These are phyloP conservation scores for Suillus paluster DNA, from an alignment of 768 basidiomycete genomes.

Conservation along the genomic window DNA sequence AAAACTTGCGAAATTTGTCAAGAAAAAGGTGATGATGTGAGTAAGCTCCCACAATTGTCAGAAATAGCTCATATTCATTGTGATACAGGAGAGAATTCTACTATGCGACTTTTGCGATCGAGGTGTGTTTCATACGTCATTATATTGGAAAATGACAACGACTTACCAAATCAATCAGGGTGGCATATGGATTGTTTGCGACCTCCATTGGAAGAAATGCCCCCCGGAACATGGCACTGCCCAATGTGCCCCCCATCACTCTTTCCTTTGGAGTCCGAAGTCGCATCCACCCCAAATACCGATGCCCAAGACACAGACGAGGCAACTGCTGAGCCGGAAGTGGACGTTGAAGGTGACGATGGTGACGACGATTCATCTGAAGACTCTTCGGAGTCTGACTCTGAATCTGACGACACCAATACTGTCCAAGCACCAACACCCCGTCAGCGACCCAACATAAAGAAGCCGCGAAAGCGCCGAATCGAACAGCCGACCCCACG, in stretches of 20 bases:
- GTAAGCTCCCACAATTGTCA: conserved; percentile 35
- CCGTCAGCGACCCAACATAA: conserved; percentile 24
- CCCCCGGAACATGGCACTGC: conserved; percentile 81
- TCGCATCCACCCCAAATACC: conserved; percentile 25
- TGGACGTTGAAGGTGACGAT: conserved; percentile 40
- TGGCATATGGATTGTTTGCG: conserved; percentile 85
- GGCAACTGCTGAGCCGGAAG: conserved; percentile 28
- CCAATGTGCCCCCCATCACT: conserved; percentile 56
- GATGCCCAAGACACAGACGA: conserved; percentile 18
- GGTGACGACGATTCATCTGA: conserved; percentile 24
- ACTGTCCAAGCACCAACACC: conserved; percentile 20
- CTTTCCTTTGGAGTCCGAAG: conserved; percentile 12
- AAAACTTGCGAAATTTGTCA: conserved; percentile 90
- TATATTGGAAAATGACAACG: not conserved
- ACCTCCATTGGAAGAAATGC: conserved; percentile 72
- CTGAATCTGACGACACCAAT: conserved; percentile 20
- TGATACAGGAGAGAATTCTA: conserved; percentile 69
- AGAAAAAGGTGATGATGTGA: conserved; percentile 87
- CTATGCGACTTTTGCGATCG: conserved; percentile 96
- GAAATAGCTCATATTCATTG: conserved; percentile 23
- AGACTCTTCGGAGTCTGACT: conserved; percentile 37
- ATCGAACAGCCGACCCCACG: conserved; percentile 30
- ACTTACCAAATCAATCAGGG: conserved; percentile 44
- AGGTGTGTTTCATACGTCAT: conserved; percentile 47
- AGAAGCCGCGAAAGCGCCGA: conserved; percentile 31